These are phyloP conservation scores for Fusarium odoratissimum DNA, from an alignment of 2,329 filamentous ascomycete species.

Conservation along the genomic window DNA sequence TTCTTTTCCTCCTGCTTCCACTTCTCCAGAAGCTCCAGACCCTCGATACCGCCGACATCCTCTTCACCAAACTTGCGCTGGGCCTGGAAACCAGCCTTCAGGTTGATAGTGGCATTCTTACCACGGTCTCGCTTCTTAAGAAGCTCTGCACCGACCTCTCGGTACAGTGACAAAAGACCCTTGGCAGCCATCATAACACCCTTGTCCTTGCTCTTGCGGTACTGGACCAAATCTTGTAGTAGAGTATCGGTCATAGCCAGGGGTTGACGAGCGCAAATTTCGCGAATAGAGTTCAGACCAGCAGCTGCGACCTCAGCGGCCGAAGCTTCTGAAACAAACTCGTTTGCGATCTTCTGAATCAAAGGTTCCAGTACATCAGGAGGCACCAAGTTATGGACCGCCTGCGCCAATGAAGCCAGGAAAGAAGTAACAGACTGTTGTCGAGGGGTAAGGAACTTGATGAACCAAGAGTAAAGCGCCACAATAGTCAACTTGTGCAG, in stretches of 20 bases:
- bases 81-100: conserved; percentile 79
- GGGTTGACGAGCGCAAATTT: conserved; percentile 92
- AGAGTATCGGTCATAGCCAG: conserved; percentile 96
- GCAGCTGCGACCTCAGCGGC: conserved; percentile 92
- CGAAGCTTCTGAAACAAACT: conserved; percentile 95
- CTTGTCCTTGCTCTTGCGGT: conserved; percentile 97
- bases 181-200: conserved; percentile 99
- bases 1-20: conserved; percentile 93
- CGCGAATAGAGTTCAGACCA: conserved; percentile 92
- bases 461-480: conserved; percentile 94
- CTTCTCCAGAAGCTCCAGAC: conserved; percentile 87
- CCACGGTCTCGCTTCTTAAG: conserved; percentile 90
- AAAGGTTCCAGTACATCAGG: conserved; percentile 92
- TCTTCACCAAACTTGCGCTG: conserved; percentile 87
- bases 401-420: conserved; percentile 90
- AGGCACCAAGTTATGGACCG: conserved; percentile 89
- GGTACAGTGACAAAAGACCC: conserved; percentile 88
- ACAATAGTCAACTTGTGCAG: conserved; percentile 92
- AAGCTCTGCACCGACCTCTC: conserved; percentile 90
- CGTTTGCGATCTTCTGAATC: conserved; percentile 95
- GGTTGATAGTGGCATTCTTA: conserved; percentile 86
- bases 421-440: conserved; percentile 94
- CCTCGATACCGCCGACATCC: conserved; percentile 84
- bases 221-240: conserved; percentile 95
- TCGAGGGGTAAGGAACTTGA: conserved; percentile 88